phyloP scores from a whole-genome alignment of 148 eudicot species.

The Hydrangea macrophylla region DNA sequence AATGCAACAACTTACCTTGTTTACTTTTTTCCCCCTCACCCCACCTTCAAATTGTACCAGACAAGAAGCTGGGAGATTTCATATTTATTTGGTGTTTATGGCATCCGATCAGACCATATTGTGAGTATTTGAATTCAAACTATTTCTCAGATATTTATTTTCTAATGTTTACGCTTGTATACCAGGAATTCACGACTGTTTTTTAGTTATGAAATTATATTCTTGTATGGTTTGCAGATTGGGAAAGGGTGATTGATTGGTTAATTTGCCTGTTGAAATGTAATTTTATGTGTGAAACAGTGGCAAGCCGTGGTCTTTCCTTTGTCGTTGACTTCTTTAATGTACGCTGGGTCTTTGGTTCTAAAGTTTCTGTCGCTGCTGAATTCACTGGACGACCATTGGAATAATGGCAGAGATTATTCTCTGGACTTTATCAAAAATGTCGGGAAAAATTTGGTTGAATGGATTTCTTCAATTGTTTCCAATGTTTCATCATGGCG shows the following conservation, averaged over 20 bases:
- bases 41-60: conserved; percentile 36
- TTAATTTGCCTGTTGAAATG: conserved; percentile 48
- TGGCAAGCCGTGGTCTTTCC: conserved; percentile 74
- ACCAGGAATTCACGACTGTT: neutral
- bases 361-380: conserved; percentile 44
- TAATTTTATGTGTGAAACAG: conserved; percentile 78
- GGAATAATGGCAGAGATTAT: conserved; percentile 20
- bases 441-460: too few species aligned
- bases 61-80: conserved; percentile 42
- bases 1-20: neutral
- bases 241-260: conserved; percentile 46
- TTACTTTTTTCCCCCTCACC: neutral
- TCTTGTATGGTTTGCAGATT: conserved; percentile 42
- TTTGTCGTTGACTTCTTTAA: conserved; percentile 72
- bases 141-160: too few species aligned
- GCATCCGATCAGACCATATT: conserved; percentile 61
- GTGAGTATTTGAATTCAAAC: conserved; percentile 42
- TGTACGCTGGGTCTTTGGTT: conserved; percentile 73
- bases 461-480: too few species aligned
- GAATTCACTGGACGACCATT: conserved; percentile 36
- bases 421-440: conserved; percentile 21
- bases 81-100: conserved; percentile 41
- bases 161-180: neutral
- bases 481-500: too few species aligned
- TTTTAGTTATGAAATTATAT: conserved; percentile 20